Percentiles rank a stretch among this genome's conserved stretches.
Evolutionary conservation across 805 yeast species (phyloP).

Genomic region (Nakazawaea ambrosiae): DNA sequence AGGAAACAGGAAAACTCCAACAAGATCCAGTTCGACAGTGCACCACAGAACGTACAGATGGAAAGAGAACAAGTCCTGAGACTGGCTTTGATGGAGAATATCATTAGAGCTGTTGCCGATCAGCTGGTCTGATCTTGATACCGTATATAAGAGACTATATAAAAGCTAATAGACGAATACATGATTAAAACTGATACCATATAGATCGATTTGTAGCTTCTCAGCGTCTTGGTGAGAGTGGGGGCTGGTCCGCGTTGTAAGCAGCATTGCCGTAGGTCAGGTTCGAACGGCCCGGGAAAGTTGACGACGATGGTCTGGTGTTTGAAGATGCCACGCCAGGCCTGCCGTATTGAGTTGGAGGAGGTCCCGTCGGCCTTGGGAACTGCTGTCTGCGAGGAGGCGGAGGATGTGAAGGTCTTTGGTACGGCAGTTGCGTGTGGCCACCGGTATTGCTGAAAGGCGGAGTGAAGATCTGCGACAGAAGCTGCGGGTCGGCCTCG

Average conservation of each 20-base stretch:
- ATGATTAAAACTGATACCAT: no score
- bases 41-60: no score
- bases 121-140: no score
- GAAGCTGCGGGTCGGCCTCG: constrained; percentile 21
- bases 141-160: no score
- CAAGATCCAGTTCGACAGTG: no score
- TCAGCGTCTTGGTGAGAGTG: constrained; percentile 10
- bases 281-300: constrained; percentile 11
- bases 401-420: constrained; percentile 9
- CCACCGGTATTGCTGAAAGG: constrained; percentile 5
- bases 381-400: constrained; percentile 1
- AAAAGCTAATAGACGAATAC: no score
- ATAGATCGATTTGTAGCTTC: no score
- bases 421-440: not conserved
- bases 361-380: constrained; percentile 10
- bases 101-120: no score
- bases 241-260: constrained; percentile 7
- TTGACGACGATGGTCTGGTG: not conserved
- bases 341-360: constrained; percentile 7
- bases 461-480: constrained; percentile 3
- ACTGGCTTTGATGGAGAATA: no score
- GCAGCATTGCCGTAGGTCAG: constrained; percentile 11
- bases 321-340: constrained; percentile 5
- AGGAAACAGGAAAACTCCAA: no score
- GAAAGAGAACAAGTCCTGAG: no score